A percentile compares a stretch with the other conserved stretches of the same genome.
These are phyloP conservation scores for Exophiala oligosperma DNA, from an alignment of 2,329 filamentous ascomycete species.

Conservation along the genomic window DNA sequence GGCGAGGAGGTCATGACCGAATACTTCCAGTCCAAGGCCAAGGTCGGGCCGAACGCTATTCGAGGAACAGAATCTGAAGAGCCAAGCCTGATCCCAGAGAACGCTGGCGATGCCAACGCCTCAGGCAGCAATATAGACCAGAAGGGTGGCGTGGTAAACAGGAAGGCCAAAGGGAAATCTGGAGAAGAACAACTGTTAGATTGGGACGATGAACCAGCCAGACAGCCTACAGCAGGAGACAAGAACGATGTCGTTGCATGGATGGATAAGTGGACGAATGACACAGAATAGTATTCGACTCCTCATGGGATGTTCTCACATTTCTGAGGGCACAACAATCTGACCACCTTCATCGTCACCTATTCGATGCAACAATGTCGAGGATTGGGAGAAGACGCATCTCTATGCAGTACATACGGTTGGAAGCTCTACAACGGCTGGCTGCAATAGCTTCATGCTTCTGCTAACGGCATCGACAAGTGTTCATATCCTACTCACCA, in stretches of 20 bases:
- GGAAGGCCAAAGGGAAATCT: conserved; percentile 29
- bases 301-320: too few species aligned
- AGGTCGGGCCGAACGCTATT: conserved; percentile 26
- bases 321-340: too few species aligned
- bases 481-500: too few species aligned
- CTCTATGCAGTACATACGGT: too few species aligned
- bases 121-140: conserved; percentile 15
- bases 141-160: conserved; percentile 20
- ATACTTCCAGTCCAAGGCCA: conserved; percentile 22
- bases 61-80: conserved; percentile 18
- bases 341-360: too few species aligned
- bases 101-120: conserved; percentile 4
- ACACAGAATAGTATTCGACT: not conserved
- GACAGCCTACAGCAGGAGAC: conserved; percentile 17
- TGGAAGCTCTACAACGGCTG: too few species aligned
- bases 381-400: too few species aligned
- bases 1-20: conserved; percentile 19
- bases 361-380: too few species aligned
- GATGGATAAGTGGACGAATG: conserved; percentile 29
- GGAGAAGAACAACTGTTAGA: conserved; percentile 27
- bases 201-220: conserved; percentile 29
- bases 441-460: too few species aligned
- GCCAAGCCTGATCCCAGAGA: conserved; percentile 13
- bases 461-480: too few species aligned
- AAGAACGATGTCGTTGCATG: conserved; percentile 27